Conservation (phyloP, 768 basidiomycete genomes). For the Naematelia aurantialba region DNA sequence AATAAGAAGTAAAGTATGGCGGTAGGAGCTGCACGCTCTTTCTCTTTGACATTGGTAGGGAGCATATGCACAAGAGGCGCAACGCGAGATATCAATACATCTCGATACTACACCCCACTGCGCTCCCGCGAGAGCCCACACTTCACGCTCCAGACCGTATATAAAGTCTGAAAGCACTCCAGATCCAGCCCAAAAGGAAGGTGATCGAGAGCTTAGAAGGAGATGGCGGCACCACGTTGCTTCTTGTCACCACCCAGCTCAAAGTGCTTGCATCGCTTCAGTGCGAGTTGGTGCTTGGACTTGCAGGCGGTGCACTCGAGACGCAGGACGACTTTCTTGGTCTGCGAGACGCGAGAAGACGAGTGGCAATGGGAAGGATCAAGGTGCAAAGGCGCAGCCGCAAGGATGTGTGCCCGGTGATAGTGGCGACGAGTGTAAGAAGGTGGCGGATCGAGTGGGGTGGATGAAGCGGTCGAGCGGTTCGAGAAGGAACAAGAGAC, state of each 20-base stretch:
- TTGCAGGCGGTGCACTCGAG: slow-evolving; percentile 98
- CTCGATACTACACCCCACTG: too few species aligned
- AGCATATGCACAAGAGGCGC: too few species aligned
- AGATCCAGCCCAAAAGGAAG: too few species aligned
- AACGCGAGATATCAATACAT: slow-evolving; percentile 1
- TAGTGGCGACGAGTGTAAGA: too few species aligned
- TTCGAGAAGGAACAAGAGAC: not conserved
- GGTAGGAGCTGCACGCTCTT: too few species aligned
- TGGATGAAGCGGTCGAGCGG: not conserved
- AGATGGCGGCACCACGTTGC: slow-evolving; percentile 55
- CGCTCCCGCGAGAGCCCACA: too few species aligned
- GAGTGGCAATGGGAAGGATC: not conserved
- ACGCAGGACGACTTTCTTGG: slow-evolving; percentile 98
- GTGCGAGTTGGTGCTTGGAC: slow-evolving; percentile 90
- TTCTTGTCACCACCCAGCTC: slow-evolving; percentile 99
- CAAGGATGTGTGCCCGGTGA: not conserved
- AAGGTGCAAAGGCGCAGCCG: slow-evolving; percentile 3
- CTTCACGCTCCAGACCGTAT: too few species aligned
- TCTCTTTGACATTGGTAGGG: too few species aligned
- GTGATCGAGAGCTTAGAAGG: too few species aligned
- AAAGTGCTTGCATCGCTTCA: slow-evolving; percentile 99
- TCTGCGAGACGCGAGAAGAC: slow-evolving; percentile 46
- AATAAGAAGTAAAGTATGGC: too few species aligned
- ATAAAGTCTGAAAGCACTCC: too few species aligned
- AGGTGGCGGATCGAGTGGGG: not conserved